These are phyloP conservation scores for Ceratobasidium sp. DNA, from an alignment of 1,284 basidiomycete species.

Conservation along the genomic window DNA sequence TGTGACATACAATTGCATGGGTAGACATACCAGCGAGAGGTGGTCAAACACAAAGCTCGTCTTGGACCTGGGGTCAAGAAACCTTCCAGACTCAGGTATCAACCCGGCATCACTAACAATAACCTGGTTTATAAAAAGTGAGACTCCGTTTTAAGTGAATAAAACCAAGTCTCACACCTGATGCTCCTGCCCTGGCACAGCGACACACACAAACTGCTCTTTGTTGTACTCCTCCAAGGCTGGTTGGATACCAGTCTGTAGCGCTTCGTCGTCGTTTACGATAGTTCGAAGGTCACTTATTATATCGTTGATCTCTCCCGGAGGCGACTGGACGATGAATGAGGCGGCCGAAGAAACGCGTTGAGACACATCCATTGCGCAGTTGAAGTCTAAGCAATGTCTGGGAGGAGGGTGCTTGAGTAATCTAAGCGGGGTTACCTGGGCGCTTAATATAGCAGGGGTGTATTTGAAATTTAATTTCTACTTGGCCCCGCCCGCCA, in stretches of 20 bases:
- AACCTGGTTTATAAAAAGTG: slow-evolving; percentile 60
- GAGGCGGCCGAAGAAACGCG: slow-evolving; percentile 75
- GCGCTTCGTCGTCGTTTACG: slow-evolving; percentile 81
- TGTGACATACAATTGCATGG: slow-evolving; percentile 6
- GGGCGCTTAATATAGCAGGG: slow-evolving; percentile 12
- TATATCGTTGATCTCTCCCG: slow-evolving; percentile 91
- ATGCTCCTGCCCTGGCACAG: slow-evolving; percentile 75
- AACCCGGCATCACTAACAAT: slow-evolving; percentile 78
- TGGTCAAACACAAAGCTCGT: slow-evolving; percentile 86
- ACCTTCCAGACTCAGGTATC: slow-evolving; percentile 68
- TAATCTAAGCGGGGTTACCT: slow-evolving; percentile 24
- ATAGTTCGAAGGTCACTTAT: slow-evolving; percentile 71
- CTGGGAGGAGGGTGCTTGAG: slow-evolving; percentile 22
- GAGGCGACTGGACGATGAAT: slow-evolving; percentile 89
- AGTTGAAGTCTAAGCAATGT: slow-evolving; percentile 4
- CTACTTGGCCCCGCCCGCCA: slow-evolving; percentile 25
- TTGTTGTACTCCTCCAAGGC: slow-evolving; percentile 86
- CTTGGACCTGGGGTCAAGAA: slow-evolving; percentile 81
- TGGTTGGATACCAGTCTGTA: slow-evolving; percentile 80
- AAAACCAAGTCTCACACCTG: slow-evolving; percentile 63
- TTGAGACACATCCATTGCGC: slow-evolving; percentile 67
- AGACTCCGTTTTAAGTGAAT: slow-evolving; percentile 8
- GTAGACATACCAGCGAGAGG: slow-evolving; percentile 69
- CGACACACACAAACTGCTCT: slow-evolving; percentile 85
- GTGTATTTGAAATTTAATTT: slow-evolving; percentile 41